Evolutionary conservation across 768 basidiomycete species (phyloP), one percentile per base, ranked within the genome.

Genomic region (Boletus vinaceobasis): DNA sequence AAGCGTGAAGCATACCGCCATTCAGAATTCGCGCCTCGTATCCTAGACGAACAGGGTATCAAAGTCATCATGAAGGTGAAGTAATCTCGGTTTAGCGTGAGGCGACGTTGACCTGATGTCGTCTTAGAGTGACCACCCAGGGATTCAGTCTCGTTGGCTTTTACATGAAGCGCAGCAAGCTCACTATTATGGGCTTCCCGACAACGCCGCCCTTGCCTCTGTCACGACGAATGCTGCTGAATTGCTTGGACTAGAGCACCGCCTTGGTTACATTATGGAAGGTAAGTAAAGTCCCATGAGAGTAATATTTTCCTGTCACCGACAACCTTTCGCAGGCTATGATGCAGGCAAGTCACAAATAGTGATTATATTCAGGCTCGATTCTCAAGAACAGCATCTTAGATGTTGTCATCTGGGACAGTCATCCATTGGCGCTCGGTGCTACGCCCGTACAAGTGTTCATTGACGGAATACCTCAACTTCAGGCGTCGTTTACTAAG

Each of bases 121-220:
- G 8, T 49, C 9, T 8, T 53, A 88, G 87, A 86, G 85, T 48
- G 85, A 87, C 60, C 86, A 88, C 60, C 81, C 85, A 1, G 76
- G 72, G 2, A 61, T 84, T 44, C 81, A 92, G 53, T 86, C 86
- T 6, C 82, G 92, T 5, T 86, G 87, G 70, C 77, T 96, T 10
- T 65, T 92, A 21, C 88, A 84, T 60, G 92, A 95, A 68, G 91
- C 92, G 5, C 89, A 91, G 62, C 88, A 90, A 69, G 89, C 87
- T 1, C 83, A 87, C 64, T 87, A 85, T 66, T 91, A 88, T 61
- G 90, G 91, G 11, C 77, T 95, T 6, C 82, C 87, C 32, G 76
- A 76, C 7, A 82, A 85, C 48, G 72, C 83, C 9, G 88, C 93
- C 0, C 75, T 96, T 35, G 77, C 85, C 3, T 82, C 90, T 26